Base-by-base conservation (phyloP, 2,329 filamentous ascomycete species). In the Pseudonectria buxi region DNA sequence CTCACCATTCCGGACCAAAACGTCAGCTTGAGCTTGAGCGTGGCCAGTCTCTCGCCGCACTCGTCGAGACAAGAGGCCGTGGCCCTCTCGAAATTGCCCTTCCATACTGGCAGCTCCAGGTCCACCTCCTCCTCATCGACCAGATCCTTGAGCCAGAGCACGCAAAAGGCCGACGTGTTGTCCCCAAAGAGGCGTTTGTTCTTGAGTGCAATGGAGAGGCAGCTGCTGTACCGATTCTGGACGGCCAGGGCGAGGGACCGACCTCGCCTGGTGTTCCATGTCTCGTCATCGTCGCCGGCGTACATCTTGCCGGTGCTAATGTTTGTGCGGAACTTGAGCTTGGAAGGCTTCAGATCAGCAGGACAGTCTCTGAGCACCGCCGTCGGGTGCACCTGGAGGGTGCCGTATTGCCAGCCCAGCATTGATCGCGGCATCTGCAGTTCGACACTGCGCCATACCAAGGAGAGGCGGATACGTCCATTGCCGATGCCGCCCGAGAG, bases 401-500 rank as follows among this genome's bases (percentile, higher is more conserved):
- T 86, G 5, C 83, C 83, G 37, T 78, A 81, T 15, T 84, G 77
- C 81, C 82, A 86, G 2, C 83, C 83, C 1, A 76, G 60, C 24
- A 81, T 56, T 33, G 74, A 67, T 6, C 57, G 63, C 2, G 78
- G 77, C 2, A 78, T 61, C 46, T 81, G 70, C 2, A 84, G 58
- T 39, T 81, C 71, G 3, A 86, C 69, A 37, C 79, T 83, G 29
- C 83, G 72, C 70, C 83, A 87, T 3, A 87, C 77, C 64, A 87
- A 69, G 12, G 81, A 86, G 37, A 88, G 69, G 10, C 83, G 68
- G 26, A 75, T 71, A 28, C 80, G 71, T 2, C 83, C 83, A 45
- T 77, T 83, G 3, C 83, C 83, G n/a, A 86, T 72, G 0, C 83
- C 83, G 3, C 83, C 83, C 6, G 76, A 69, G 3, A 88, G 58